Percentiles rank a stretch among this genome's conserved stretches.
phyloP scores from a whole-genome alignment of 78 protist genomes.

The Dictyostelium discoideum region DNA sequence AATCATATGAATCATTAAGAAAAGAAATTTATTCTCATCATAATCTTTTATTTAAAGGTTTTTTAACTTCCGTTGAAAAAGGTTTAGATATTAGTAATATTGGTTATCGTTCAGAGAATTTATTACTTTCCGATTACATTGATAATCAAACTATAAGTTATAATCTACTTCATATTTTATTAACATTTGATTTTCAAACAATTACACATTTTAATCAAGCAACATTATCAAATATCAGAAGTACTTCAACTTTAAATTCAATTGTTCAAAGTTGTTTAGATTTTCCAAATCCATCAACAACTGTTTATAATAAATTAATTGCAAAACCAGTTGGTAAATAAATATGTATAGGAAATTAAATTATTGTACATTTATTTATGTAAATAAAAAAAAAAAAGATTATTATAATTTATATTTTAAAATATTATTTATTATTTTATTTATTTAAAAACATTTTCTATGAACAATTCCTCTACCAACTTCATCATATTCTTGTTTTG shows the following conservation, averaged over 20 bases:
- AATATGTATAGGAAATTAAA: too few relatives aligned
- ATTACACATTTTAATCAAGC: neutral
- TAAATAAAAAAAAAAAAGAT: neutral
- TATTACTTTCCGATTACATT: neutral
- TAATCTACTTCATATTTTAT: neutral
- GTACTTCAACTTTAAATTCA: neutral
- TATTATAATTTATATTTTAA: neutral
- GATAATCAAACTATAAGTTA: neutral
- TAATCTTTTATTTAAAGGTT: neutral
- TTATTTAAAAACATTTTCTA: slow-evolving; percentile 2
- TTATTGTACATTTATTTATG: too few relatives aligned
- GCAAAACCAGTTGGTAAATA: neutral
- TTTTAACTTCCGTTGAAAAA: neutral
- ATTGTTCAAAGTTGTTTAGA: neutral
- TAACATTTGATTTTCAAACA: neutral
- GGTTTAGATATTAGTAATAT: neutral
- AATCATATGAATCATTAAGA: neutral
- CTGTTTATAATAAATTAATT: neutral
- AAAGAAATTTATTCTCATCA: neutral
- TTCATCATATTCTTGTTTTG: slow-evolving; percentile 90
- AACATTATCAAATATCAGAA: neutral
- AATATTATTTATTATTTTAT: neutral
- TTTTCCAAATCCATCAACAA: neutral
- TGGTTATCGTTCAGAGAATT: neutral
- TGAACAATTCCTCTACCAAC: slow-evolving; percentile 75